Conservation (phyloP, 805 yeast genomes). For the Yamadazyma takamatsuzukensis region DNA sequence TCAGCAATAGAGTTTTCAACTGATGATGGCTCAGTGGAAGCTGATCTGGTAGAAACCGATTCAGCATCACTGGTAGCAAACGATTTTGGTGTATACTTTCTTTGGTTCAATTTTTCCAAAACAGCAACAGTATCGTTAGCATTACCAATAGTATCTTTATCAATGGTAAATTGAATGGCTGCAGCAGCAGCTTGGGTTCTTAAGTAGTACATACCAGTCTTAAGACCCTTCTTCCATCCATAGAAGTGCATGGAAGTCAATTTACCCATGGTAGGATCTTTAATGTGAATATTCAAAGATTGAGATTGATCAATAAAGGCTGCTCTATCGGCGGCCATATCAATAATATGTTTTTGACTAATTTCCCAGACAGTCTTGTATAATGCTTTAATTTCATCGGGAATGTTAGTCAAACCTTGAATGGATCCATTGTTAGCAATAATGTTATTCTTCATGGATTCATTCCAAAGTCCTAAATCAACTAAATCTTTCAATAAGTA, state of each 20-base stretch:
- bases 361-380: constrained; percentile 64
- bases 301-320: constrained; percentile 90
- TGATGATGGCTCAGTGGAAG: constrained; percentile 38
- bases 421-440: constrained; percentile 57
- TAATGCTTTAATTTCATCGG: constrained; percentile 50
- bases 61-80: constrained; percentile 17
- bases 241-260: constrained; percentile 97
- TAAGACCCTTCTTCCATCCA: constrained; percentile 97
- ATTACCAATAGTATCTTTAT: constrained; percentile 36
- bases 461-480: constrained; percentile 57
- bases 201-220: constrained; percentile 97
- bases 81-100: constrained; percentile 28
- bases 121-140: constrained; percentile 39
- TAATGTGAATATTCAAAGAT: constrained; percentile 83
- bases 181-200: constrained; percentile 97
- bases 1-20: constrained; percentile 47
- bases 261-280: constrained; percentile 92
- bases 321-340: constrained; percentile 70
- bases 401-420: constrained; percentile 52
- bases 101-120: constrained; percentile 36
- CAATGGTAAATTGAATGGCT: constrained; percentile 81
- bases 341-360: constrained; percentile 55
- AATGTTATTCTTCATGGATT: constrained; percentile 53
- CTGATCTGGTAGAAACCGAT: constrained; percentile 19
- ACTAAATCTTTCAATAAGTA: constrained; percentile 55